Base-by-base conservation (phyloP, 2,329 filamentous ascomycete genomes). In the Clonostachys rhizophaga region DNA sequence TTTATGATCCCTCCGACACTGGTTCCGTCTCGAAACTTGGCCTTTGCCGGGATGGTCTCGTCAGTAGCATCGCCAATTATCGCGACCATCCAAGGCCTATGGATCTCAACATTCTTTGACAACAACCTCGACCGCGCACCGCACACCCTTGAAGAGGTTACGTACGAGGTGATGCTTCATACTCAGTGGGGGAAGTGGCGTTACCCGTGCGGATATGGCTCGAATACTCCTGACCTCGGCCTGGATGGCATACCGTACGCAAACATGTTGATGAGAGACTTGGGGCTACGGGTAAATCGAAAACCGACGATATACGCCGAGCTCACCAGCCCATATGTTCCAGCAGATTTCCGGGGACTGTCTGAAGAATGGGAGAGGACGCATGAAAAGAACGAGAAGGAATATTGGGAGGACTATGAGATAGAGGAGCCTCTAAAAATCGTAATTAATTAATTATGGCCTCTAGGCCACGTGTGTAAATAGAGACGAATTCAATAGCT, bases 121-220 rank as follows among this genome's bases (percentile, higher is more conserved):
- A 68, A 66, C 16, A 65, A 69, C 33, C 59, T 85, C 6, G 60
- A 67, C 7, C 54, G 66, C 4, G 48, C 51, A 0, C 54, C 60
- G 1, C 42, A 56, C 12, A 66, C 71, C 7, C 54, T 81, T 3
- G 64, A 69, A 4, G 52, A 59, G 34, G 53, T 78, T 6, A 63
- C 59, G n/a, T 70, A 74, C 47, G 75, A 85, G 54, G 79, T 83
- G 0, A 75, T 84, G 42, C 66, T 90, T 20, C 73, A 86, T 56
- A 81, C 76, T 1, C 79, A 86, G 42, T 92, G 85, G 60, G 84
- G 84, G 2, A 79, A 75, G 49, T 84, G 83, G 76, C 74, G 87
- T n/a, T 86, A 86, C 52, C 81, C 84, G 2, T 75, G 70, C 3
- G 86, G 85, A 0, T 83, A 81, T 54, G 86, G 86, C 1, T 70